Percentiles rank a stretch among this genome's conserved stretches.
These are phyloP conservation scores for Candida krabiensis DNA, from an alignment of 805 yeast species.

Conservation along the genomic window DNA sequence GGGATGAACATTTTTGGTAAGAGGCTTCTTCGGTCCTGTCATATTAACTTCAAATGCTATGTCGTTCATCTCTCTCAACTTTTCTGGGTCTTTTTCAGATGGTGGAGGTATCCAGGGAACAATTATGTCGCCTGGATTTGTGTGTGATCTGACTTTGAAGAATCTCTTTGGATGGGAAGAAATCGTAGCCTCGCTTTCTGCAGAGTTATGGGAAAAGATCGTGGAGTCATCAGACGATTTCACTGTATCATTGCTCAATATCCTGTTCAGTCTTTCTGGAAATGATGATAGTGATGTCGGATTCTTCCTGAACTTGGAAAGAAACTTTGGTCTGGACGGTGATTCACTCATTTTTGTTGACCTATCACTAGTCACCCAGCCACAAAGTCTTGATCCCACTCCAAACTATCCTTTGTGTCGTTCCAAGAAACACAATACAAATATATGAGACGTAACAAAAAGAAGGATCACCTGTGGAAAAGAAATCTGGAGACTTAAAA, in stretches of 20 bases:
- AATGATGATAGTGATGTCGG: conserved; percentile 9
- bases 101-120: conserved; percentile 9
- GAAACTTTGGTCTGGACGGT: conserved; percentile 10
- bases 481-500: too few species aligned
- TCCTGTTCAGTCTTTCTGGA: conserved; percentile 10
- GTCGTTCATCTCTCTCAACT: conserved; percentile 23
- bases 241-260: conserved; percentile 15
- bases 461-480: too few species aligned
- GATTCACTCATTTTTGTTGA: conserved; percentile 1
- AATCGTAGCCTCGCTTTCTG: conserved; percentile 11
- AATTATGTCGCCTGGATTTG: conserved; percentile 9
- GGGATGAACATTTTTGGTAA: conserved; percentile 29
- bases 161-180: conserved; percentile 11
- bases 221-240: conserved; percentile 20
- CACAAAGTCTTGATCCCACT: too few species aligned
- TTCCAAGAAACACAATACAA: too few species aligned
- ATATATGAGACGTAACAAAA: too few species aligned
- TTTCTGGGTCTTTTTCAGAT: conserved; percentile 9
- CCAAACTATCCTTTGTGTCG: too few species aligned
- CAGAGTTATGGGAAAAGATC: conserved; percentile 13
- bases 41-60: conserved; percentile 31
- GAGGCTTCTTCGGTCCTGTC: conserved; percentile 9
- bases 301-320: conserved; percentile 19
- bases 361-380: too few species aligned
- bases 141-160: conserved; percentile 14